Conservation (phyloP, 495 filamentous ascomycete genomes). For the Penicillium flavigenum region DNA sequence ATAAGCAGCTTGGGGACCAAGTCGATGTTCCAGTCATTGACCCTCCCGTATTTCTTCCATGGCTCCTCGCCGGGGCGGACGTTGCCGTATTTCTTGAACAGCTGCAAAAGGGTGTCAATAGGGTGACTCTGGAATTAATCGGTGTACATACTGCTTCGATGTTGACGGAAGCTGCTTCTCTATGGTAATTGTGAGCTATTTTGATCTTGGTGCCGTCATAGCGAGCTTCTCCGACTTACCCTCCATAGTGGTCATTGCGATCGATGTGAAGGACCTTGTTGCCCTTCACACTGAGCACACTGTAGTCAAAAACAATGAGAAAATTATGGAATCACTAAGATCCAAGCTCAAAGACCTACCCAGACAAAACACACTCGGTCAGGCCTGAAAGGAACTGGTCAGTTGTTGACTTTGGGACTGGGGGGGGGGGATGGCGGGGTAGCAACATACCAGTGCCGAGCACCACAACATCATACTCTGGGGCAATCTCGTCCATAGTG, state of each 20-base stretch:
- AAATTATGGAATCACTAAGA: conserved; percentile 1
- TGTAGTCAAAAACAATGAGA: conserved; percentile 31
- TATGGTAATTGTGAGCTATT: conserved; percentile 39
- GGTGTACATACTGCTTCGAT: conserved; percentile 71
- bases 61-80: conserved; percentile 78
- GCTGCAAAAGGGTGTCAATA: conserved; percentile 48
- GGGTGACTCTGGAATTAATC: background rate
- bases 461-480: conserved; percentile 97
- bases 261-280: conserved; percentile 99
- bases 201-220: conserved; percentile 14
- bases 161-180: conserved; percentile 91
- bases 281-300: conserved; percentile 96
- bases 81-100: conserved; percentile 95
- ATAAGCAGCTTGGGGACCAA: conserved; percentile 97
- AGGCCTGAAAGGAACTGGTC: conserved; percentile 61
- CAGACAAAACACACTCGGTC: conserved; percentile 98
- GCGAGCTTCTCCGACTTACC: conserved; percentile 57
- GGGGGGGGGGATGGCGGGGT: conserved; percentile 35
- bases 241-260: conserved; percentile 98
- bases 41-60: conserved; percentile 93
- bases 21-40: conserved; percentile 99
- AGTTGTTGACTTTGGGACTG: conserved; percentile 20
- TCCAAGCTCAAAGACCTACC: conserved; percentile 52
- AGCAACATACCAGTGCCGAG: conserved; percentile 82
- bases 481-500: conserved; percentile 92